Evolutionary conservation across 805 yeast species (phyloP).

Genomic region (Naumovozyma dairenensis): DNA sequence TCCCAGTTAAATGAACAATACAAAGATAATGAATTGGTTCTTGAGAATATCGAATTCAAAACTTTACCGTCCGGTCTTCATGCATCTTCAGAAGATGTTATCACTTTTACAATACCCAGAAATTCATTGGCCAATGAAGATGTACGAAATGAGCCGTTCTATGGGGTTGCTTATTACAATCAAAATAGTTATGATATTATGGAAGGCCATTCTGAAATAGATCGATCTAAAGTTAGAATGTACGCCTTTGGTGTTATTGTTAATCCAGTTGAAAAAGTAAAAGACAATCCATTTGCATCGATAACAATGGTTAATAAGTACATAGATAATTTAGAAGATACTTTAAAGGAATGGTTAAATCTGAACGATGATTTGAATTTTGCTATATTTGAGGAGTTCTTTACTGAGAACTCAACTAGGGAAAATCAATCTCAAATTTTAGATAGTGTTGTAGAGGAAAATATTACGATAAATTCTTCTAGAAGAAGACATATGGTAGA

Average conservation of each 20-base stretch:
- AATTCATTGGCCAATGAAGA: conserved; percentile 10
- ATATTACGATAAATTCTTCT: no score
- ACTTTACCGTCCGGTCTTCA: conserved; percentile 66
- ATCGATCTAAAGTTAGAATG: conserved; percentile 43
- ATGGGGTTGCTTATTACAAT: conserved; percentile 44
- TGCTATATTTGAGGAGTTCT: conserved; percentile 11
- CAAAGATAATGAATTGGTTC: conserved; percentile 14
- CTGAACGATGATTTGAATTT: conserved; percentile 4
- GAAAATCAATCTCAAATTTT: conserved; percentile 1
- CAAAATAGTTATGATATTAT: conserved; percentile 33
- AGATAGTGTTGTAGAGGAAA: conserved; percentile 1
- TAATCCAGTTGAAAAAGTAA: conserved; percentile 28
- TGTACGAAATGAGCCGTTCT: conserved; percentile 14
- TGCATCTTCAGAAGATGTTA: conserved; percentile 38
- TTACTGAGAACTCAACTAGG: conserved; percentile 4
- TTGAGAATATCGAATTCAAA: conserved; percentile 47
- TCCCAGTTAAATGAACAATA: conserved; percentile 11
- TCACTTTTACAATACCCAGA: conserved; percentile 40
- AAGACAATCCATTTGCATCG: conserved; percentile 8
- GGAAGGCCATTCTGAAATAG: conserved; percentile 16
- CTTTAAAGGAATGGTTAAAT: conserved; percentile 19
- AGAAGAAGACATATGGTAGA: conserved; percentile 14
- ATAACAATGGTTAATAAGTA: conserved; percentile 13
- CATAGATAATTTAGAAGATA: conserved; percentile 13
- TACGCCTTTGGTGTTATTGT: conserved; percentile 55